Evolutionary conservation across 2,329 filamentous ascomycete genomes (phyloP), one percentile per base, ranked within the genome.

Genomic region (Talaromyces pinophilus): DNA sequence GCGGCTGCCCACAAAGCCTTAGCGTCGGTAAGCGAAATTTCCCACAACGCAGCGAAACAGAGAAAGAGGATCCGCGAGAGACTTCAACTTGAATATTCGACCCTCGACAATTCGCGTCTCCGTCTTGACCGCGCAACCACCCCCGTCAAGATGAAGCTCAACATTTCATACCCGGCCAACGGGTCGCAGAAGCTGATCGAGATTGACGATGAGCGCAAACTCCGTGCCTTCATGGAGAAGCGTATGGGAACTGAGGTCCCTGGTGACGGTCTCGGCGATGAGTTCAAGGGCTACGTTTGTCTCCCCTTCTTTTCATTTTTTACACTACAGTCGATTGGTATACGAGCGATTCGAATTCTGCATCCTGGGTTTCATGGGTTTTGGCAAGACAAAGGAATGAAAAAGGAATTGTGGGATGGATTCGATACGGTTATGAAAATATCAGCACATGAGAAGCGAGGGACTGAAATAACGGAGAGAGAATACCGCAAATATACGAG

Each of bases 171-270:
- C 90, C 95, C 95, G 86, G 92, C 94, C 90, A 98, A 98, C 86
- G 95, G 95, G 90, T 95, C 93, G 81, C 95, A 99, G 85, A 99
- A 99, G 89, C 88, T 99, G 82, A 90, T 99, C 86, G 96, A 99
- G 77, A 86, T 99, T 78, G 95, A 99, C 81, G 96, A 99, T 91
- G 96, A 99, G 86, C 93, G 93, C 86, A 97, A 97, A 89, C 89
- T 98, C 83, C 91, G 92, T 82, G 88, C 95, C 86, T 98, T 98
- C 90, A 93, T 97, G 90, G 95, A 98, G 84, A 93, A 93, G 88
- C 92, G 92, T 85, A 91, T 91, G 89, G 81, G 88, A 87, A 75
- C 78, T 72, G 82, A 83, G 80, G 92, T 99, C 77, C 85, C 91
- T 77, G 95, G 91, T 79, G 96, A 99, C 86, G 91, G 90, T 81